phyloP scores from a whole-genome alignment of 73 alveolate species.

The Tetrahymena thermophila region DNA sequence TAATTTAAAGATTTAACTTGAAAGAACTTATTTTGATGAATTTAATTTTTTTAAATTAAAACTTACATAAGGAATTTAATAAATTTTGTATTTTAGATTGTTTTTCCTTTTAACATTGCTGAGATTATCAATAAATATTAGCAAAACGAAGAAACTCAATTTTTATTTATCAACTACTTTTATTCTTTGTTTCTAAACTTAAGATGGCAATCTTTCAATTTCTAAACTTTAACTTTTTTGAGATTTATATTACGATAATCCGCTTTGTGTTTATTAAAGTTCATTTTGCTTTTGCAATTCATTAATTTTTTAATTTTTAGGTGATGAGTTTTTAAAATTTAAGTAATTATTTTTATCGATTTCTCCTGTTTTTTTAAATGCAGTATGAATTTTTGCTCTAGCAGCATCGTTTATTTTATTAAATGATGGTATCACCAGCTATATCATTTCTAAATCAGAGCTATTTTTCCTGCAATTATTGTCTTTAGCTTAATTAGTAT shows the following conservation, averaged over 20 bases:
- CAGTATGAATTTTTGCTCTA: not conserved
- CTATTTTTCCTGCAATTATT: no score
- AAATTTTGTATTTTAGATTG: not conserved
- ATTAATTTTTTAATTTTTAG: not conserved
- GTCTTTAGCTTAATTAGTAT: not conserved
- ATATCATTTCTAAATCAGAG: not conserved
- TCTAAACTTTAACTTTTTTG: not conserved
- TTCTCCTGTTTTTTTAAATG: not conserved
- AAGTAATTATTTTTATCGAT: not conserved
- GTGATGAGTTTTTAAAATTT: not conserved
- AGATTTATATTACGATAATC: not conserved
- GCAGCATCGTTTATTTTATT: not conserved
- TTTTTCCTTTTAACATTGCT: not conserved
- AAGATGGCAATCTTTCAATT: not conserved
- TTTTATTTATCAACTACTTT: not conserved
- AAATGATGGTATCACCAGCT: not conserved
- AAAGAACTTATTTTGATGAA: not conserved
- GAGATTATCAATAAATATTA: not conserved
- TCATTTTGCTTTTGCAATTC: not conserved
- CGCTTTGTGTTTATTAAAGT: not conserved
- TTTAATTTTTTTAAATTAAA: not conserved
- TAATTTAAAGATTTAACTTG: not conserved
- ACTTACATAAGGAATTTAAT: not conserved
- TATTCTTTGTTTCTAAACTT: not conserved
- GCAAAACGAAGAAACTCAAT: not conserved